Evolutionary conservation across 805 yeast genomes (phyloP).

Genomic region (Candida palmyrensis): DNA sequence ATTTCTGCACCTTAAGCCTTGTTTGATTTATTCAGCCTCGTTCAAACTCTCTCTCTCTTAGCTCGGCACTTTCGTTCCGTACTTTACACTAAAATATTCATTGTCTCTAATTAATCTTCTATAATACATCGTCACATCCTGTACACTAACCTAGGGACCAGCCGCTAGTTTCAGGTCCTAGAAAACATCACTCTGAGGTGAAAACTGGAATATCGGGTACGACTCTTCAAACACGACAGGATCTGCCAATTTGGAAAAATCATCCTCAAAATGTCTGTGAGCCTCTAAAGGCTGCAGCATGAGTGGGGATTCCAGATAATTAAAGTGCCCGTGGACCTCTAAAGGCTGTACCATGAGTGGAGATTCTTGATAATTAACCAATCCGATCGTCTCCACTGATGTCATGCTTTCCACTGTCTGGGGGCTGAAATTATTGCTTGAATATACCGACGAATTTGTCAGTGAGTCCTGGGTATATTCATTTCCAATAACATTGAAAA

Average conservation of each 20-base stretch:
- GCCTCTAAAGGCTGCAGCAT: neutral
- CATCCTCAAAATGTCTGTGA: conserved; percentile 1
- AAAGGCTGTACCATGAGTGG: neutral
- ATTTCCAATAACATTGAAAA: conserved; percentile 2
- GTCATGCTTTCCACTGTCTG: conserved; percentile 1
- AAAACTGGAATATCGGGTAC: conserved; percentile 3
- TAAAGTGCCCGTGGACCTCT: neutral
- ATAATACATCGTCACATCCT: no score
- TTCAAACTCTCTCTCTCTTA: no score
- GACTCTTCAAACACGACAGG: conserved; percentile 2
- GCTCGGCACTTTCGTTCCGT: no score
- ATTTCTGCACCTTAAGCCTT: no score
- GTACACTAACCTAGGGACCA: neutral
- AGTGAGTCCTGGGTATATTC: neutral
- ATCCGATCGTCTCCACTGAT: conserved; percentile 1
- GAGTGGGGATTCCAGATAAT: neutral
- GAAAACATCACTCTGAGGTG: conserved; percentile 3
- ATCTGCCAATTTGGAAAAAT: neutral
- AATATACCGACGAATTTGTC: conserved; percentile 1
- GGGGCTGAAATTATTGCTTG: conserved; percentile 1
- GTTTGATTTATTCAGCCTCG: no score
- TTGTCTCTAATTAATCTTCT: no score
- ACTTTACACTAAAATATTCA: no score
- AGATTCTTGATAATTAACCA: neutral
- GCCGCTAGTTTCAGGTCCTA: no score